Percentiles rank a stretch among this genome's conserved stretches.
phyloP scores from a whole-genome alignment of 495 filamentous ascomycete genomes.

The Daldinia childiae region DNA sequence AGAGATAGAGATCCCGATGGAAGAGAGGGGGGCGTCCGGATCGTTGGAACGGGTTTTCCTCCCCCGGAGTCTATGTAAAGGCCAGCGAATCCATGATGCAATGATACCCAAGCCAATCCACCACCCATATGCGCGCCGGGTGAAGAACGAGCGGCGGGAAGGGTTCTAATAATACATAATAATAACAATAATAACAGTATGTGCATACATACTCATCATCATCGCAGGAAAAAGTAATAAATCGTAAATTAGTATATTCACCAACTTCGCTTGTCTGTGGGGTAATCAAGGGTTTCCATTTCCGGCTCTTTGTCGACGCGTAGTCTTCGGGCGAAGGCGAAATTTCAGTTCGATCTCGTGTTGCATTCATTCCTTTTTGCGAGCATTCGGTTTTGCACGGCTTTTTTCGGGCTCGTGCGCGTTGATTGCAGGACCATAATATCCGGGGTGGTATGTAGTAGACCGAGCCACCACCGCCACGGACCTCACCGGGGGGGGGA shows the following conservation, averaged over 20 bases:
- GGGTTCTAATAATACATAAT: constrained; percentile 3
- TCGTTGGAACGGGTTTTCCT: constrained; percentile 17
- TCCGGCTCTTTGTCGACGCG: constrained; percentile 9
- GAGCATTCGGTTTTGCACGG: background rate
- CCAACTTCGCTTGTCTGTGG: background rate
- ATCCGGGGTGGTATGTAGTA: background rate
- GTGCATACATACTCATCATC: background rate
- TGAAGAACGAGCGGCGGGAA: constrained; percentile 1
- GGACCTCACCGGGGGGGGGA: too few species aligned
- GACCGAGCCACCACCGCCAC: constrained; percentile 7
- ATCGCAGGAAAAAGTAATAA: background rate
- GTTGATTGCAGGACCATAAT: background rate
- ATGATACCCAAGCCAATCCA: constrained; percentile 37
- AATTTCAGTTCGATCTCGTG: constrained; percentile 1
- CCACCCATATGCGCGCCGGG: constrained; percentile 15
- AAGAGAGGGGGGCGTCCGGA: constrained; percentile 14
- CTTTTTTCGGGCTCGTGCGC: constrained; percentile 1
- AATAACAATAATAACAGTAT: background rate
- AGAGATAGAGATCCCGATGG: background rate
- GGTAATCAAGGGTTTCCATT: background rate
- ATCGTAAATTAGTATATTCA: constrained; percentile 2
- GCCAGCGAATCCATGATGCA: constrained; percentile 39
- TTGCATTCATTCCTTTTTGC: background rate
- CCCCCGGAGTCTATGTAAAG: constrained; percentile 3
- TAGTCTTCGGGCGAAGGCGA: constrained; percentile 5